Evolutionary conservation across 2,329 filamentous ascomycete species (phyloP), one percentile per base, ranked within the genome.

Genomic region (Mycosphaerella sp.): DNA sequence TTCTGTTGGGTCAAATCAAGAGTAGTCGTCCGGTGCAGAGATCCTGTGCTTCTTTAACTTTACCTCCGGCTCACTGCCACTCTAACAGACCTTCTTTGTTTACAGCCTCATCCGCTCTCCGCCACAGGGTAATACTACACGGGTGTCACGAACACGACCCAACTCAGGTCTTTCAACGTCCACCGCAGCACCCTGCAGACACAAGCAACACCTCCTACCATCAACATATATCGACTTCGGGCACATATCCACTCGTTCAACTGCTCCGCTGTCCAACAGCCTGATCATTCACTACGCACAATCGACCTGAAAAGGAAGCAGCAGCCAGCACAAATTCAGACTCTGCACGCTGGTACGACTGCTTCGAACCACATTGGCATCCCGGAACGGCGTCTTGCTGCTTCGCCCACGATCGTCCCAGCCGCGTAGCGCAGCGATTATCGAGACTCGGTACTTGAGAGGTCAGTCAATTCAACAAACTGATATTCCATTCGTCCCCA

Each of bases 21-120:
- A 51, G 14, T 17, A 17, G 14, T 17, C 14, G 31, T 39, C 53
- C 49, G 45, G 55, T 32, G 53, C 53, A 56, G 45, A 50, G 41
- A 51, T 54, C 38, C 47, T 56, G 57, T 59, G 53, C 51, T 55
- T 54, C 59, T 17, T 58, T 55, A 45, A 48, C 50, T 48, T 56
- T 53, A 41, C 50, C 56, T 21, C 51, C 48, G 52, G 57, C 48
- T 48, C 47, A 46, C 52, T 56, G 51, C 59, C 57, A 56, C 54
- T 55, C 54, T 46, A 52, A 58, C 45, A 56, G 56, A 55, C 53
- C 56, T 57, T 62, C 60, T 62, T 62, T 62, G 60, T 62, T 55
- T 56, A 57, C 58, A 57, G 58, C 55, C 58, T 51, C 58, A 57
- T 51, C 54, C 52, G 50, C 56, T 36, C 47, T 45, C 49, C 48